phyloP scores from a whole-genome alignment of 1,139 yeast species.

The Saccharomyces hybrid region DNA sequence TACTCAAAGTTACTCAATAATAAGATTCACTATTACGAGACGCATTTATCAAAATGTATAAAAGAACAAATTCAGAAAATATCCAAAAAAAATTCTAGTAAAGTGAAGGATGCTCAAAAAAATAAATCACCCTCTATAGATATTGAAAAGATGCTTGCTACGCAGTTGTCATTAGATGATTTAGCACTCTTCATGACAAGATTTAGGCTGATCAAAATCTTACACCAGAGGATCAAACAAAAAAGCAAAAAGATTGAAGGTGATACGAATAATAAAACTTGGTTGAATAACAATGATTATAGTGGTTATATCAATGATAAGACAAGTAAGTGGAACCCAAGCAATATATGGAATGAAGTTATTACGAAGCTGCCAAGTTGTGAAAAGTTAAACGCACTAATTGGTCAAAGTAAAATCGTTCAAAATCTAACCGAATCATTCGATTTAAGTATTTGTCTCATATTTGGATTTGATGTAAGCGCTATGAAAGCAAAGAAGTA shows the following conservation, averaged over 20 bases:
- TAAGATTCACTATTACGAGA: slow-evolving; percentile 44
- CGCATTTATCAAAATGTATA: slow-evolving; percentile 34
- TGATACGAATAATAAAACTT: slow-evolving; percentile 13
- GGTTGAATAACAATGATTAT: slow-evolving; percentile 27
- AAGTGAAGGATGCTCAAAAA: background rate
- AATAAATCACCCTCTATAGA: background rate
- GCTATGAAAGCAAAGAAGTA: background rate
- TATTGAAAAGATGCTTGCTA: background rate
- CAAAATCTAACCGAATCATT: background rate
- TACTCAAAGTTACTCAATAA: slow-evolving; percentile 42
- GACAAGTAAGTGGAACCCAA: slow-evolving; percentile 37
- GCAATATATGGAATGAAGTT: slow-evolving; percentile 44
- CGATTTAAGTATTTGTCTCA: background rate
- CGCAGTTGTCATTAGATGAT: background rate
- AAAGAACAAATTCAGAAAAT: slow-evolving; percentile 23
- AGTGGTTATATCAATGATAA: slow-evolving; percentile 24
- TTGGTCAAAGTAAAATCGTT: slow-evolving; percentile 21
- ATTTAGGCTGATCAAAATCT: background rate
- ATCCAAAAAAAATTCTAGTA: background rate
- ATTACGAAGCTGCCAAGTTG: slow-evolving; percentile 30
- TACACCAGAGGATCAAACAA: slow-evolving; percentile 9
- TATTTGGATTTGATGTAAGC: slow-evolving; percentile 32
- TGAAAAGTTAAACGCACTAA: slow-evolving; percentile 33
- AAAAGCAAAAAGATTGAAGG: slow-evolving; percentile 6
- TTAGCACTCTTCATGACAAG: background rate